Evolutionary conservation across 305 asterid species (phyloP), one percentile per base, ranked within the genome.

Genomic region (Fraxinus sp.): DNA sequence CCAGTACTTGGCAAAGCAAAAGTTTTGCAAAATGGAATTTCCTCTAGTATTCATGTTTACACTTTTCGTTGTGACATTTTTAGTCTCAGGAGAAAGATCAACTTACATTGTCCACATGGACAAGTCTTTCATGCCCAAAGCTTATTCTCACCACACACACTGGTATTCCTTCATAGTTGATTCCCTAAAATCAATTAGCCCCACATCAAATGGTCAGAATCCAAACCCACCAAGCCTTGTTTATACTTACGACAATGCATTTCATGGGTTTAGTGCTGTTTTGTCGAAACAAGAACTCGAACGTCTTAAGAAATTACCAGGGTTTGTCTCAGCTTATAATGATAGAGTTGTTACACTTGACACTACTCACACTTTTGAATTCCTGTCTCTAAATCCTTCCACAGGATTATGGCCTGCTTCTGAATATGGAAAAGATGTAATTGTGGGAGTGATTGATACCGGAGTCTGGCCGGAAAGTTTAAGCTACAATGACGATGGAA

Each of bases 381-480:
- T 87, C 44, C 86, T 90, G 0, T 82, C 85, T 16, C 84, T 91
- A 0, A 87, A 78, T 79, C 85, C 88, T 1, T 52, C 7, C 32
- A 37, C 85, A 7, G 93, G 93, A 18, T 33, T 88, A 13, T 91
- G 92, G 95, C 93, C 91, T 4, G 91, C 90, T 46, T 87, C 92
- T 13, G 20, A 84, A 0, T 88, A 85, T 52, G 92, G 92, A 0
- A 80, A 86, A 74, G 93, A 87, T 8, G 90, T 90, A 71, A 91
- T 91, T 33, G 72, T 90, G 0, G 91, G 93, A 22, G 88, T 90
- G 3, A 74, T 91, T 9, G 91, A 90, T 73, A 78, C 88, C 0
- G 91, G 92, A 2, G 82, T 90, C 0, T 89, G 90, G 91, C 95
- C 92, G 0, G 95, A 90, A 49, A 88, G 90, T 72, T 78, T 2